Base-by-base conservation (phyloP, 768 basidiomycete genomes). In the Naganishia friedmannii region DNA sequence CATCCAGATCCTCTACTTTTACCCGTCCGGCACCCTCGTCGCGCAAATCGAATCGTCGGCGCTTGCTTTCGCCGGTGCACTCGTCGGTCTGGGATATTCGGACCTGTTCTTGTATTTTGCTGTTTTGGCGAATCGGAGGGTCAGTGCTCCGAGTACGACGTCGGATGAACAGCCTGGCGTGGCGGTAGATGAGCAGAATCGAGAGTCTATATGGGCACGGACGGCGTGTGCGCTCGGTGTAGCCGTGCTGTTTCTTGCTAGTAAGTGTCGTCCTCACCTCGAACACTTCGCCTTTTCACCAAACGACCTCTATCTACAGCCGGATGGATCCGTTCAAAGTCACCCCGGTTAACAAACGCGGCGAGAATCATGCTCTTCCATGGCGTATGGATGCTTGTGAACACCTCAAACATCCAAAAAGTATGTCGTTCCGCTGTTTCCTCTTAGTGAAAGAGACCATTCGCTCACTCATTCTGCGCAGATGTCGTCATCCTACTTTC, bases 81-180 rank as follows among this genome's bases (percentile, higher is more conserved):
- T 68, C 23, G 15, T 72, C 4, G 39, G 48, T 26, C 55, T 72
- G 3, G 71, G 57, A 17, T 68, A 68, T 31, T 39, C 58, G 37
- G 60, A 72, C 26, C n/a, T 72, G 28, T 65, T 72, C 42, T 46
- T 72, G 15, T 72, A 53, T 28, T 72, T 72, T 58, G 71, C 71
- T 31, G 58, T 72, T 9, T 67, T 72, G 45, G 67, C 67, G 48
- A 72, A 72, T 32, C 57, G 67, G 7, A 31, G 3, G 29, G 46
- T 31, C 12, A 4, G 15, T 26, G 60, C 29, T 17, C 42, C 2
- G 42, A 15, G 42, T 42, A 42, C 42, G 34, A 58, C 29, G 10
- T 21, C 26, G 34, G 32, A 39, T 7, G n/a, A 15, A 2, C 17
- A 29, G 6, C 37, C 26, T 17, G 45, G 23, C 21, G 53, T 13